A percentile compares a stretch with the other conserved stretches of the same genome.
These are phyloP conservation scores for Moricandia arvensis DNA, from an alignment of 345 rosid genomes.

Conservation along the genomic window DNA sequence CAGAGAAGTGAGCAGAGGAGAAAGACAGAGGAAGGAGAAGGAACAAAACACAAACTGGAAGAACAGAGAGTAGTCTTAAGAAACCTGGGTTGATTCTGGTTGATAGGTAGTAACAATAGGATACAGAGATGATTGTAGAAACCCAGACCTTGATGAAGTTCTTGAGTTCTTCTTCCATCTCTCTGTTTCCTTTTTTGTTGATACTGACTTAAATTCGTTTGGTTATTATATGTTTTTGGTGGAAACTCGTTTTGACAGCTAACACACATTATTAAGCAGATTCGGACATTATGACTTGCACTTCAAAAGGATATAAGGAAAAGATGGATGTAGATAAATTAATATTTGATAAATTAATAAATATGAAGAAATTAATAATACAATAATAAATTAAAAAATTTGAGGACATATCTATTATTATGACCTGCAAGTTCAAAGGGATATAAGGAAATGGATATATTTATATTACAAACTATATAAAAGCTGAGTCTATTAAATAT, in stretches of 20 bases:
- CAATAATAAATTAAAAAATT: too few species aligned
- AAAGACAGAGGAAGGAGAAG: slow-evolving; percentile 33
- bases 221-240: background rate
- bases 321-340: too few species aligned
- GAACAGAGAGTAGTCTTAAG: slow-evolving; percentile 38
- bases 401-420: too few species aligned
- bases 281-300: background rate
- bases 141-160: background rate
- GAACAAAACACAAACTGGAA: slow-evolving; percentile 40
- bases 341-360: too few species aligned
- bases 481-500: too few species aligned
- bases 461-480: too few species aligned
- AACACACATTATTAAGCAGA: background rate
- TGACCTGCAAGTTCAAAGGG: too few species aligned
- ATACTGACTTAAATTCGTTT: background rate
- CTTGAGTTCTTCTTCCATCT: background rate
- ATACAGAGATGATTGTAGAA: slow-evolving; percentile 27
- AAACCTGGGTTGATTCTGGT: slow-evolving; percentile 34
- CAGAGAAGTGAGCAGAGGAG: slow-evolving; percentile 26
- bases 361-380: too few species aligned
- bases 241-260: background rate
- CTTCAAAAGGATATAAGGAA: too few species aligned
- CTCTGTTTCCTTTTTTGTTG: background rate
- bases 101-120: slow-evolving; percentile 36
- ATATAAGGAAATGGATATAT: too few species aligned